Percentiles rank a stretch among this genome's conserved stretches.
phyloP scores from a whole-genome alignment of 1,139 yeast species.

The Taphrina wiesneri region DNA sequence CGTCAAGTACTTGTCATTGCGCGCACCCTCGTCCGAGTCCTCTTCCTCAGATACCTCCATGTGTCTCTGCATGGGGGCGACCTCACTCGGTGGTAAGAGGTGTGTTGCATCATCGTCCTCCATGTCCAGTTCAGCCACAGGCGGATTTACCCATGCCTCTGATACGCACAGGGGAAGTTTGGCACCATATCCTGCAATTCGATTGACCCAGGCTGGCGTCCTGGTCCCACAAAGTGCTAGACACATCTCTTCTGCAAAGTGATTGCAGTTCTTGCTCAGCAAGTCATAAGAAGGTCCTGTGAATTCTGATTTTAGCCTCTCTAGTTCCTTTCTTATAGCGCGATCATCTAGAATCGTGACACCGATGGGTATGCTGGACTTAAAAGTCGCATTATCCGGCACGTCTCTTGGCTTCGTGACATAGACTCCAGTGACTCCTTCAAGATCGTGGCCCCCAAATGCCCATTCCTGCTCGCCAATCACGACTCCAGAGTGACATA shows the following conservation, averaged over 20 bases:
- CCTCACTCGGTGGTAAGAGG: conserved; percentile 29
- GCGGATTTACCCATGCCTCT: conserved; percentile 30
- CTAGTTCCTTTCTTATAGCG: conserved; percentile 6
- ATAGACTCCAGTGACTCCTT: conserved; percentile 30
- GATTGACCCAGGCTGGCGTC: conserved; percentile 36
- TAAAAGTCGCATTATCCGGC: conserved; percentile 24
- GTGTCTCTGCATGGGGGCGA: conserved; percentile 28
- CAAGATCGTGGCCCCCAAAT: conserved; percentile 33
- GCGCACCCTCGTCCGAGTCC: background rate
- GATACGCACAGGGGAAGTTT: conserved; percentile 28
- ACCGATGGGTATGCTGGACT: conserved; percentile 12
- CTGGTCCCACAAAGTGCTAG: conserved; percentile 18
- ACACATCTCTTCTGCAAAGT: conserved; percentile 25
- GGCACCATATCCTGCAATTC: conserved; percentile 34
- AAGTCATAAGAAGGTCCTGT: conserved; percentile 23
- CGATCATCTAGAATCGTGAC: conserved; percentile 7
- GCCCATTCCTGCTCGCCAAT: conserved; percentile 26
- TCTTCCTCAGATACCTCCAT: background rate
- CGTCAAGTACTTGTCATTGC: conserved; percentile 3
- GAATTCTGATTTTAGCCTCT: conserved; percentile 12
- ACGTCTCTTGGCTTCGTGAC: conserved; percentile 20
- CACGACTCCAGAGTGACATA: conserved; percentile 27
- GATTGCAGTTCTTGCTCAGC: conserved; percentile 31
- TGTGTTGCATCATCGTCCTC: conserved; percentile 11
- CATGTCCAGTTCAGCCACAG: conserved; percentile 15